phyloP scores from a whole-genome alignment of 176 grass and related monocot species.

The Paspalum notatum region DNA sequence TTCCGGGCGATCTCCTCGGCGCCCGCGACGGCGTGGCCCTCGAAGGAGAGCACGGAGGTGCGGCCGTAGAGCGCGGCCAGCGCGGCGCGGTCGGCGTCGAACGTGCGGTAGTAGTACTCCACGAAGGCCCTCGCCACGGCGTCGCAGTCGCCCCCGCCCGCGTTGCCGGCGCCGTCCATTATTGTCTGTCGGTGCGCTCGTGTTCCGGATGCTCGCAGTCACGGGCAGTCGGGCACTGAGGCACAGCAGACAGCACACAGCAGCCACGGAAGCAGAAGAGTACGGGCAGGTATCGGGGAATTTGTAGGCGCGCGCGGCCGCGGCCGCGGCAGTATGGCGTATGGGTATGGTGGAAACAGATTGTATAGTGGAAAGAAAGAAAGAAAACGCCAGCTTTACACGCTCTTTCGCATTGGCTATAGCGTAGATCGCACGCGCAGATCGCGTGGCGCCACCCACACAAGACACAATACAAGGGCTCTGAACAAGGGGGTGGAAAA shows the following conservation, averaged over 20 bases:
- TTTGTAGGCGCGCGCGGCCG: constrained; percentile 58
- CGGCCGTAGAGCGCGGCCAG: constrained; percentile 62
- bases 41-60: constrained; percentile 78
- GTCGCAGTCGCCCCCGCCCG: constrained; percentile 45
- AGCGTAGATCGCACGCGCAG: constrained; percentile 36
- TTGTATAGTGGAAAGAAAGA: constrained; percentile 2
- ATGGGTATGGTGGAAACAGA: constrained; percentile 21
- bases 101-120: constrained; percentile 76
- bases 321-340: neutral
- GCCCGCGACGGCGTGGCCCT: constrained; percentile 62
- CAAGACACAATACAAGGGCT: neutral
- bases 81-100: constrained; percentile 60
- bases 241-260: too few species aligned
- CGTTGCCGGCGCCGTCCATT: constrained; percentile 8
- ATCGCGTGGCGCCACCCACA: constrained; percentile 31
- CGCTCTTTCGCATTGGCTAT: constrained; percentile 19
- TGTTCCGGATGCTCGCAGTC: neutral
- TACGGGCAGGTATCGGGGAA: neutral
- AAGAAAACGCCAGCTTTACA: neutral
- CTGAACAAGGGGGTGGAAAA: neutral
- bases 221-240: too few species aligned
- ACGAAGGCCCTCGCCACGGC: constrained; percentile 76
- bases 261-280: neutral
- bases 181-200: neutral
- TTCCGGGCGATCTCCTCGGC: constrained; percentile 56